Evolutionary conservation across 768 basidiomycete species (phyloP).

Genomic region (Gymnopilus junonius): DNA sequence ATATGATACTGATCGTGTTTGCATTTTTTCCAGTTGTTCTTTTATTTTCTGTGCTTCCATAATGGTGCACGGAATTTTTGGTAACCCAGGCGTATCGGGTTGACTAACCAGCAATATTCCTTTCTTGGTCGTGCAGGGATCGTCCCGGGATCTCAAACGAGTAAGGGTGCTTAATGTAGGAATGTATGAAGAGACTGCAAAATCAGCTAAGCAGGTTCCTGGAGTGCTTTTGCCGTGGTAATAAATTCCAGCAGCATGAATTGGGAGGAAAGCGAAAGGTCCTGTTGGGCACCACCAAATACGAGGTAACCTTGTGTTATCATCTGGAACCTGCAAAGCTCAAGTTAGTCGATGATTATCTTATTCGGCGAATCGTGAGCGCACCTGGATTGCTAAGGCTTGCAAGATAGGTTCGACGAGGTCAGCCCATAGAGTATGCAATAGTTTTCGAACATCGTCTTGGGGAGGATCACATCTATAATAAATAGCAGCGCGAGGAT

Average conservation of each 20-base stretch:
- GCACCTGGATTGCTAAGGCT: neutral
- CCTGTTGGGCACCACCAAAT: slow-evolving; percentile 38
- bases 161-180: slow-evolving; percentile 5
- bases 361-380: neutral
- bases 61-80: slow-evolving; percentile 10
- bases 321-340: neutral
- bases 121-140: slow-evolving; percentile 14
- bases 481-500: neutral
- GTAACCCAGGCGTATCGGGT: slow-evolving; percentile 16
- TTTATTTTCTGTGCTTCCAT: slow-evolving; percentile 2
- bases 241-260: slow-evolving; percentile 38
- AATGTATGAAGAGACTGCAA: slow-evolving; percentile 23
- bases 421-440: slow-evolving; percentile 13
- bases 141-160: neutral
- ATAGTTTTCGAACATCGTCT: slow-evolving; percentile 3
- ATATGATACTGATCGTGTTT: neutral
- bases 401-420: slow-evolving; percentile 18
- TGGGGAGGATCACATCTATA: neutral
- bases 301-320: slow-evolving; percentile 9
- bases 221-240: neutral
- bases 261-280: slow-evolving; percentile 31
- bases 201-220: slow-evolving; percentile 10
- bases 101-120: slow-evolving; percentile 12
- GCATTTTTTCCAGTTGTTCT: neutral
- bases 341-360: neutral